Base-by-base conservation (phyloP, 805 yeast genomes). In the Myxozyma melibiosi region DNA sequence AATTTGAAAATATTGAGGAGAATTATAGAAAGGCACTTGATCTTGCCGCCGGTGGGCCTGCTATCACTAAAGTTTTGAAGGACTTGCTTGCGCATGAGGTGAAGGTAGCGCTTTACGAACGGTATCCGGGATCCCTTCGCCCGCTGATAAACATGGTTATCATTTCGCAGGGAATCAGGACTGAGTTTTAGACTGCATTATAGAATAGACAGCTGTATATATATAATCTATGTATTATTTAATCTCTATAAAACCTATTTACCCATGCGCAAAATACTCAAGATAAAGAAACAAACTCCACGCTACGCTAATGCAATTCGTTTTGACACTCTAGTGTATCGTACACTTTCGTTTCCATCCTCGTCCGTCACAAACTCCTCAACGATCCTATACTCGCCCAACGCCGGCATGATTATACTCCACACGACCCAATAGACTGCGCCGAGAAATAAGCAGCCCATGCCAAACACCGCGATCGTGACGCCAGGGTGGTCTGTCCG, bases 361-460 rank as follows among this genome's bases (percentile, higher is more conserved):
- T 54, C 56, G 22, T 58, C 57, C 27, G 37, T 39, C 6, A 55
- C 56, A 30, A 34, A 38, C 37, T 41, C 55, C n/a, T 56, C 62
- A n/a, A 47, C 53, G 18, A 59, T 59, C 40, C 22, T 22, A 41
- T 59, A 59, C n/a, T 51, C 53, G 4, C 61, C 61, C 7, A 59
- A 11, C 11, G 43, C n/a, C 33, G 63, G 63, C 53, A 59, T 24
- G 18, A 57, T 25, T 13, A 13, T 34, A 33, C 58, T 57, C 63
- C 63, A 59, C 5, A 59, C 61, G n/a, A 56, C 51, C 63, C 63
- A 59, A 45, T 59, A 59, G 25, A 59, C 11, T 13, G 25, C 63
- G 3, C 63, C 63, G 52, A 46, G 33, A 31, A 52, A 38, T 35
- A 59, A 28, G 43, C 58, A 59, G 4, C 54, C 57, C 63, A 59